Evolutionary conservation across 2,329 filamentous ascomycete genomes (phyloP).

Genomic region (Coniella vitis): DNA sequence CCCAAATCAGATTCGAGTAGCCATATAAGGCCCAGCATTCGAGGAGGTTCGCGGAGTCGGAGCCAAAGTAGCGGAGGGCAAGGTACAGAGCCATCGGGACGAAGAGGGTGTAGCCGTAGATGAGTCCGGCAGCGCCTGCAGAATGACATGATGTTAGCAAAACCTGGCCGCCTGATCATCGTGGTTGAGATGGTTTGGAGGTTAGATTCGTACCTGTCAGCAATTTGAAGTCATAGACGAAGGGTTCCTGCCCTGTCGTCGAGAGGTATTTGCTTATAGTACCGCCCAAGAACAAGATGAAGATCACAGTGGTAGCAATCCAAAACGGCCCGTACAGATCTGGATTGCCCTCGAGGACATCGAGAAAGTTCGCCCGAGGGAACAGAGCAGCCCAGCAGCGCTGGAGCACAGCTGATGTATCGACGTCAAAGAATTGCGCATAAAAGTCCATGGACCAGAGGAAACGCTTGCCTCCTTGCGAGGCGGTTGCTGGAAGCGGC

Average conservation of each 20-base stretch:
- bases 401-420: conserved; percentile 80
- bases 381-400: conserved; percentile 86
- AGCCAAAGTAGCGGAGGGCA: conserved; percentile 89
- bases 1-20: conserved; percentile 96
- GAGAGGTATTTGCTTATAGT: conserved; percentile 90
- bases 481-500: conserved; percentile 50
- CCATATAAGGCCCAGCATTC: conserved; percentile 96
- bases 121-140: conserved; percentile 73
- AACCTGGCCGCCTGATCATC: neutral
- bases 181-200: neutral
- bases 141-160: neutral
- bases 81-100: conserved; percentile 83
- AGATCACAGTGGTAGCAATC: conserved; percentile 95
- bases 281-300: conserved; percentile 91
- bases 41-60: conserved; percentile 83
- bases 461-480: conserved; percentile 63
- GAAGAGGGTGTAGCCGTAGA: conserved; percentile 91
- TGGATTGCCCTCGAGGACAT: conserved; percentile 92
- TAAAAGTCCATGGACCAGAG: conserved; percentile 94
- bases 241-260: conserved; percentile 59
- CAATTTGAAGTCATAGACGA: conserved; percentile 86
- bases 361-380: conserved; percentile 89
- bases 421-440: conserved; percentile 96
- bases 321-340: conserved; percentile 96
- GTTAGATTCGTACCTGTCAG: conserved; percentile 59